A percentile compares a stretch with the other conserved stretches of the same genome.
These are phyloP conservation scores for Imleria badia DNA, from an alignment of 768 basidiomycete species.

Conservation along the genomic window DNA sequence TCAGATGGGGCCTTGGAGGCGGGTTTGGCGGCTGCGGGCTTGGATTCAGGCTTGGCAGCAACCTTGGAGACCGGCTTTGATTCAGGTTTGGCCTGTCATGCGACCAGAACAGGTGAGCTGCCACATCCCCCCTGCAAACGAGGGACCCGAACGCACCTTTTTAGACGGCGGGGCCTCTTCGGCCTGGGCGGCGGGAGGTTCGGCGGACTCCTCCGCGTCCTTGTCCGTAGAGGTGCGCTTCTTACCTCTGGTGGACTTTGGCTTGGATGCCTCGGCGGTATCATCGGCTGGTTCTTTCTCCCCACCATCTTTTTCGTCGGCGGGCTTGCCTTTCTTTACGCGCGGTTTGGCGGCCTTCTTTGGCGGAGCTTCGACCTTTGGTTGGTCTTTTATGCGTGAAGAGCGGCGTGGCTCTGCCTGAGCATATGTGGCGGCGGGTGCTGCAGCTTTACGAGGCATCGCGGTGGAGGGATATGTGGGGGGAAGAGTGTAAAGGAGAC, in stretches of 20 bases:
- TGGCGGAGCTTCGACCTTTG: conserved; percentile 47
- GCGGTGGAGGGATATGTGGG: conserved; percentile 7
- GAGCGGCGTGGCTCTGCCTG: conserved; percentile 64
- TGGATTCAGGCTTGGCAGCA: conserved; percentile 36
- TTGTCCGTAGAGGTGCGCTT: conserved; percentile 51
- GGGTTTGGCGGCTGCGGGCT: conserved; percentile 29
- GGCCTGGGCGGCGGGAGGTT: conserved; percentile 36
- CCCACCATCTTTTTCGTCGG: conserved; percentile 46
- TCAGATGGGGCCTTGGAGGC: conserved; percentile 32
- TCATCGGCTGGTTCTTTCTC: conserved; percentile 35
- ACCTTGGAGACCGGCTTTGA: conserved; percentile 31
- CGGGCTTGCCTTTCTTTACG: conserved; percentile 42
- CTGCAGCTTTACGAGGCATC: conserved; percentile 75
- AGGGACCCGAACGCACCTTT: conserved; percentile 45
- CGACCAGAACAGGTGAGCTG: conserved; percentile 1
- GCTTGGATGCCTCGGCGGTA: conserved; percentile 37
- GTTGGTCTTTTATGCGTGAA: conserved; percentile 70
- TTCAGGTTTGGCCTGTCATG: conserved; percentile 42
- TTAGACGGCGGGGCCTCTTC: conserved; percentile 58
- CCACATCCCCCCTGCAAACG: background rate
- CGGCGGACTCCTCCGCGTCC: conserved; percentile 36
- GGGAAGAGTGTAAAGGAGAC: conserved; percentile 26
- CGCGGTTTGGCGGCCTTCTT: conserved; percentile 71
- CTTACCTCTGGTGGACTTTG: conserved; percentile 49
- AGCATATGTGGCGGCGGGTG: conserved; percentile 37